Conservation (phyloP, 345 rosid genomes). For the Mercurialis annua region DNA sequence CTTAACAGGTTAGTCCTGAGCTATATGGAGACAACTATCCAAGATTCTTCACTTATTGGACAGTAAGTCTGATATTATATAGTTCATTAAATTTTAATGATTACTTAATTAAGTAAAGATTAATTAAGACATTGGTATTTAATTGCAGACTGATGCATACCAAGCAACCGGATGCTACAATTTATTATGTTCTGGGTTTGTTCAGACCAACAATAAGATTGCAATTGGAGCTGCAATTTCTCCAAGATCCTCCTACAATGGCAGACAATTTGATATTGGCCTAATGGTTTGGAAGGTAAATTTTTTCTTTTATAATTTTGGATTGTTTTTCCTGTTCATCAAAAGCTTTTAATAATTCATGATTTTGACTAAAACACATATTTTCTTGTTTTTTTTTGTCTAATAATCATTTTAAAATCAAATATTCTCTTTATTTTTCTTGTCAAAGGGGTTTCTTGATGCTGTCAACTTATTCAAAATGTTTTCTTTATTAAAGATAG, state of each 20-base stretch:
- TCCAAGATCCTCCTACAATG: conserved; percentile 27
- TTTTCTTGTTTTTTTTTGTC: conserved; percentile 16
- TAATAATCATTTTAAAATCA: conserved; percentile 14
- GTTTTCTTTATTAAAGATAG: conserved; percentile 16
- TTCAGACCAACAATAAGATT: conserved; percentile 33
- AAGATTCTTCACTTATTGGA: conserved; percentile 38
- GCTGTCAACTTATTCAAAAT: conserved; percentile 4
- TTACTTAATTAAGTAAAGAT: too few relatives aligned
- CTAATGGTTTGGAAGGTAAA: conserved; percentile 35
- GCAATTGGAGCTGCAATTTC: conserved; percentile 40
- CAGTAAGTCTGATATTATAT: conserved; percentile 20
- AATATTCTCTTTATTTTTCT: conserved; percentile 24
- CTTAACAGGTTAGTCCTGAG: conserved; percentile 33
- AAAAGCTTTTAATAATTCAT: neutral
- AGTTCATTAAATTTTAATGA: neutral
- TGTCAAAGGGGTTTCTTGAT: conserved; percentile 28
- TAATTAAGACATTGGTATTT: neutral
- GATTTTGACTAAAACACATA: conserved; percentile 2
- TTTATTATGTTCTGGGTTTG: conserved; percentile 34
- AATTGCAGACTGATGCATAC: conserved; percentile 35
- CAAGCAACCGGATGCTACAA: conserved; percentile 37
- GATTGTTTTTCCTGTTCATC: neutral
- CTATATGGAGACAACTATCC: conserved; percentile 33
- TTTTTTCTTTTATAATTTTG: neutral
- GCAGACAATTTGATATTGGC: conserved; percentile 33